These are phyloP conservation scores for Boletus subparvulus DNA, from an alignment of 768 basidiomycete genomes.

Conservation along the genomic window DNA sequence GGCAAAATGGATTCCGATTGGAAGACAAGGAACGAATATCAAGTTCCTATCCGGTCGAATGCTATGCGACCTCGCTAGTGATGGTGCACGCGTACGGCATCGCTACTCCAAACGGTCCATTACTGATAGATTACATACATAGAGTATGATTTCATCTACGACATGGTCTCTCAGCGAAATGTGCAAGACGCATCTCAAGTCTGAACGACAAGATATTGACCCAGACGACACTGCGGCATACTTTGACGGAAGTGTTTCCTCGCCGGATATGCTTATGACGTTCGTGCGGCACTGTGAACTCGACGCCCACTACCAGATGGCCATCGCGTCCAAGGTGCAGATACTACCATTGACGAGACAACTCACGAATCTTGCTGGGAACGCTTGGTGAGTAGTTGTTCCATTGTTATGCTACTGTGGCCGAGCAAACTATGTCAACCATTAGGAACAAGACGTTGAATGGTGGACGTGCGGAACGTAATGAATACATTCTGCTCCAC, in stretches of 20 bases:
- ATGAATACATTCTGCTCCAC: slow-evolving; percentile 97
- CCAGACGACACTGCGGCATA: slow-evolving; percentile 91
- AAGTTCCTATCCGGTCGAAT: slow-evolving; percentile 82
- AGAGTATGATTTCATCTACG: slow-evolving; percentile 97
- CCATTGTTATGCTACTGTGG: not conserved
- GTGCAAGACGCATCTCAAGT: slow-evolving; percentile 86
- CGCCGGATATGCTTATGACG: slow-evolving; percentile 74
- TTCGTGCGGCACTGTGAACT: slow-evolving; percentile 94
- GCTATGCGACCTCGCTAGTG: slow-evolving; percentile 90
- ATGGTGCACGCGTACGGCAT: slow-evolving; percentile 79
- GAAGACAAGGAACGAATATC: slow-evolving; percentile 81
- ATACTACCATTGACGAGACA: slow-evolving; percentile 90
- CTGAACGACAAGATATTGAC: slow-evolving; percentile 90
- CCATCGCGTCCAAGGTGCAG: slow-evolving; percentile 91
- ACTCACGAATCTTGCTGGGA: slow-evolving; percentile 93
- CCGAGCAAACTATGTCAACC: not conserved
- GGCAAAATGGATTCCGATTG: slow-evolving; percentile 77
- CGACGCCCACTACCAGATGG: slow-evolving; percentile 97
- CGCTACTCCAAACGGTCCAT: not conserved
- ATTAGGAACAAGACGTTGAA: slow-evolving; percentile 94
- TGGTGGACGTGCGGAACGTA: slow-evolving; percentile 96
- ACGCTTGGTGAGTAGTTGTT: slow-evolving; percentile 72
- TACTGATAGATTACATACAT: not conserved
- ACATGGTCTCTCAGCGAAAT: slow-evolving; percentile 99
- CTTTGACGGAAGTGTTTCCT: slow-evolving; percentile 79